These are phyloP conservation scores for Dactylella cylindrospora DNA, from an alignment of 2,329 filamentous ascomycete genomes.

Conservation along the genomic window DNA sequence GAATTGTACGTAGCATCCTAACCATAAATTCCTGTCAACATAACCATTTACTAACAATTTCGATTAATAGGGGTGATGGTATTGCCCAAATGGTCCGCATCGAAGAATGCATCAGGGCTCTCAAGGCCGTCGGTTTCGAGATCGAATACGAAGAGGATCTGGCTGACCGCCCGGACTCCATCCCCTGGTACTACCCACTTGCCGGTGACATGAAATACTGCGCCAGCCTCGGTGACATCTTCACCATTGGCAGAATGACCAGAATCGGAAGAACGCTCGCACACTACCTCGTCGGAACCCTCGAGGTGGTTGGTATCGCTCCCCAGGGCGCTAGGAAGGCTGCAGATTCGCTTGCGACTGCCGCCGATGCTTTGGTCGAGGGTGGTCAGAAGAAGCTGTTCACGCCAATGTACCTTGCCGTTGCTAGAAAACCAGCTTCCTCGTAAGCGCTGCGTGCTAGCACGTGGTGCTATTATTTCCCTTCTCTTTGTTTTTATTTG, in stretches of 20 bases:
- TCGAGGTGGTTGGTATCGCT: slow-evolving; percentile 74
- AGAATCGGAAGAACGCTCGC: slow-evolving; percentile 73
- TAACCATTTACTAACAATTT: not conserved
- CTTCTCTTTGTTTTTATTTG: too few species aligned
- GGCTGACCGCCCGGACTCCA: slow-evolving; percentile 70
- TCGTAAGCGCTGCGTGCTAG: too few species aligned
- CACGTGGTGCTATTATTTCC: too few species aligned
- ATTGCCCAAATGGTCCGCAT: slow-evolving; percentile 97
- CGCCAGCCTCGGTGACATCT: slow-evolving; percentile 73
- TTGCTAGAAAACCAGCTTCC: slow-evolving; percentile 73
- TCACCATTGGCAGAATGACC: slow-evolving; percentile 86
- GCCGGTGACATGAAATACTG: slow-evolving; percentile 83
- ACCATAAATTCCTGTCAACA: not conserved
- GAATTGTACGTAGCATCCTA: slow-evolving; percentile 63
- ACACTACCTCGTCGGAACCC: slow-evolving; percentile 72
- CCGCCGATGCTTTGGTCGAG: slow-evolving; percentile 80
- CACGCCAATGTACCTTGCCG: slow-evolving; percentile 98
- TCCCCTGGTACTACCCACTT: slow-evolving; percentile 93
- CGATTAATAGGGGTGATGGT: slow-evolving; percentile 66
- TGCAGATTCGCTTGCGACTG: slow-evolving; percentile 80
- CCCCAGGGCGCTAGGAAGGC: slow-evolving; percentile 89
- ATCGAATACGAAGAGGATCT: slow-evolving; percentile 83
- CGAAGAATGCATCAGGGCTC: slow-evolving; percentile 75
- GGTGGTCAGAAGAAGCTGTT: slow-evolving; percentile 85
- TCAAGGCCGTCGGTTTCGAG: slow-evolving; percentile 84